phyloP scores from a whole-genome alignment of 441 rosid species.

The Raphanus hybrid region DNA sequence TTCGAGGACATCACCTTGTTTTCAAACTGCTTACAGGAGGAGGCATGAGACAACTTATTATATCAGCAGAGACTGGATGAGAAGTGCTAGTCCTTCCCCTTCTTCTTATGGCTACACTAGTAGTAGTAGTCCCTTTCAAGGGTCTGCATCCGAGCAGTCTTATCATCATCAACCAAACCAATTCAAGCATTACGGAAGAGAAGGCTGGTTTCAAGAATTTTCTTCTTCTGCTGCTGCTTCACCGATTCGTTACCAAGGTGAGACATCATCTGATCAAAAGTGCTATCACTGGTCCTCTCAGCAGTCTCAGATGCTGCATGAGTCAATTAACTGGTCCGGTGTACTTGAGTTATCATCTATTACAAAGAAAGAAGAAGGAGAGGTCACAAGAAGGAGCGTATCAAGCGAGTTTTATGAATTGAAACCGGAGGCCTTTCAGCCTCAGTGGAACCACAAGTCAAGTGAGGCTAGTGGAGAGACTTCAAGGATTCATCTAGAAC shows the following conservation, averaged over 20 bases:
- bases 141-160: neutral
- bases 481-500: constrained; percentile 29
- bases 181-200: constrained; percentile 22
- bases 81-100: constrained; percentile 48
- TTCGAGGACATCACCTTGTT: constrained; percentile 48
- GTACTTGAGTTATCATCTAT: neutral
- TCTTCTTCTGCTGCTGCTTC: constrained; percentile 34
- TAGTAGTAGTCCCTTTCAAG: constrained; percentile 45
- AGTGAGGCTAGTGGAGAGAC: constrained; percentile 13
- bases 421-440: constrained; percentile 10
- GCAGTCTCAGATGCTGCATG: constrained; percentile 33
- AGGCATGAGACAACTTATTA: constrained; percentile 1
- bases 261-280: constrained; percentile 42
- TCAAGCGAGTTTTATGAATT: constrained; percentile 25
- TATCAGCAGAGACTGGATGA: constrained; percentile 48
- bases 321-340: too few species aligned
- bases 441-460: constrained; percentile 29
- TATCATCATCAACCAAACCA: too few species aligned
- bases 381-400: constrained; percentile 36
- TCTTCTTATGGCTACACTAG: constrained; percentile 51
- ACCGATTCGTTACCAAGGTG: constrained; percentile 49
- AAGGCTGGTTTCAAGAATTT: constrained; percentile 41
- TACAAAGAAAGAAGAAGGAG: constrained; percentile 3
- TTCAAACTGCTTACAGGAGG: constrained; percentile 13
- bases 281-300: constrained; percentile 50